Evolutionary conservation across 2,329 filamentous ascomycete genomes (phyloP).

Genomic region (Metarhizium album): DNA sequence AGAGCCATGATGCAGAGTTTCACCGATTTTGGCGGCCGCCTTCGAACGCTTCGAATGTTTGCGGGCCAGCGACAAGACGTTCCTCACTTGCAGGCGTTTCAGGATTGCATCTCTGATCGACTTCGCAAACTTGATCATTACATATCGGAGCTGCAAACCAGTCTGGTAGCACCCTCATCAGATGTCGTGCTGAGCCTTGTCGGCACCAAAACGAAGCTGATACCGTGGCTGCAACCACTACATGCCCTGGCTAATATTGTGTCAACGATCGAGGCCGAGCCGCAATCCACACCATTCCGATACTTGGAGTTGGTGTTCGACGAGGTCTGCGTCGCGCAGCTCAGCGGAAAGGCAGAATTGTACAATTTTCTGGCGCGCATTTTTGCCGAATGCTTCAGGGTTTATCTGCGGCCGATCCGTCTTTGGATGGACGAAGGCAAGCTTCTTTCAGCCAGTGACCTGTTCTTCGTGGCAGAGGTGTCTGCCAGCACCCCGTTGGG

Average conservation of each 20-base stretch:
- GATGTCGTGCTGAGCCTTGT: slow-evolving; percentile 57
- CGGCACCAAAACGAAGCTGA: slow-evolving; percentile 47
- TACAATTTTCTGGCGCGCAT: slow-evolving; percentile 56
- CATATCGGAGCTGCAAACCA: slow-evolving; percentile 49
- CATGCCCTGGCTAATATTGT: slow-evolving; percentile 52
- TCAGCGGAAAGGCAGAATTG: slow-evolving; percentile 49
- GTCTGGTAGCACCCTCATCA: slow-evolving; percentile 41
- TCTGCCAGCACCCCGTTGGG: slow-evolving; percentile 45
- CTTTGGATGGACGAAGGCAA: slow-evolving; percentile 78
- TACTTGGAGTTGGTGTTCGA: slow-evolving; percentile 72
- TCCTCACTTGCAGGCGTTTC: slow-evolving; percentile 61
- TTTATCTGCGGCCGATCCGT: slow-evolving; percentile 71
- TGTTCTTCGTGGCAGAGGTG: slow-evolving; percentile 64
- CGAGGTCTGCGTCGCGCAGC: slow-evolving; percentile 56
- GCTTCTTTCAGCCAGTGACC: slow-evolving; percentile 51
- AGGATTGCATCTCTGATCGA: slow-evolving; percentile 47
- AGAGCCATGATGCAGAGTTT: slow-evolving; percentile 35
- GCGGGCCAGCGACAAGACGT: slow-evolving; percentile 32
- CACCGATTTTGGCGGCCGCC: slow-evolving; percentile 33
- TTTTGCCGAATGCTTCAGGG: slow-evolving; percentile 72
- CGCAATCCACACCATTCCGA: slow-evolving; percentile 48
- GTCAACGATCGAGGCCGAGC: slow-evolving; percentile 39
- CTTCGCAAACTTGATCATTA: slow-evolving; percentile 46
- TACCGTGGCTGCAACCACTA: slow-evolving; percentile 42
- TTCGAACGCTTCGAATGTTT: slow-evolving; percentile 36